Conservation (phyloP, 192 early-diverging fungal species). For the Neocallimastix lanati region DNA sequence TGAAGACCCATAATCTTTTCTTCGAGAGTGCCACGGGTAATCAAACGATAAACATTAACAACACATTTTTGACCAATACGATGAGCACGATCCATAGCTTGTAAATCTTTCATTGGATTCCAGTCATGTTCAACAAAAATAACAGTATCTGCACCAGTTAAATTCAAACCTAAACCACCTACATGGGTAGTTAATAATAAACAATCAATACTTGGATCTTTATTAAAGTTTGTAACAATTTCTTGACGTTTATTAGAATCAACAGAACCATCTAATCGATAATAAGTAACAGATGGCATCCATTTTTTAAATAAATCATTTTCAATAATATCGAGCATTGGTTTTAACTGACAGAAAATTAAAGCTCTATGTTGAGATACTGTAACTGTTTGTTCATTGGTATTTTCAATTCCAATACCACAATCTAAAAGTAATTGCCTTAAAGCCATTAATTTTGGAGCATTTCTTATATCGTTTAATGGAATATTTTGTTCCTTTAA, state of each 20-base stretch:
- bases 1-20: conserved; percentile 99
- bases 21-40: conserved; percentile 91
- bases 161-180: conserved; percentile 87
- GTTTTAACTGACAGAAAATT: conserved; percentile 88
- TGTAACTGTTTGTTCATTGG: conserved; percentile 16
- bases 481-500: conserved; percentile 33
- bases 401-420: conserved; percentile 65
- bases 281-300: conserved; percentile 78
- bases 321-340: conserved; percentile 95
- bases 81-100: conserved; percentile 98
- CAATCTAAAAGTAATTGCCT: conserved; percentile 83
- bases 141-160: conserved; percentile 98
- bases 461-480: conserved; percentile 50
- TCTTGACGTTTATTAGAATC: conserved; percentile 67
- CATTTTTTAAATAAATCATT: conserved; percentile 60
- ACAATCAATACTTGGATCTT: conserved; percentile 86
- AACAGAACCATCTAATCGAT: conserved; percentile 84
- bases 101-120: conserved; percentile 97
- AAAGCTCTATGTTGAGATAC: conserved; percentile 68
- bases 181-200: conserved; percentile 89
- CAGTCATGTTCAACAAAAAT: conserved; percentile 99
- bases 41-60: conserved; percentile 94
- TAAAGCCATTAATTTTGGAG: conserved; percentile 82
- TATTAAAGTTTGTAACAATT: conserved; percentile 86
- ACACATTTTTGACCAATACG: conserved; percentile 92